phyloP scores from a whole-genome alignment of 257 asterid genomes.

The Primulina eburnea region DNA sequence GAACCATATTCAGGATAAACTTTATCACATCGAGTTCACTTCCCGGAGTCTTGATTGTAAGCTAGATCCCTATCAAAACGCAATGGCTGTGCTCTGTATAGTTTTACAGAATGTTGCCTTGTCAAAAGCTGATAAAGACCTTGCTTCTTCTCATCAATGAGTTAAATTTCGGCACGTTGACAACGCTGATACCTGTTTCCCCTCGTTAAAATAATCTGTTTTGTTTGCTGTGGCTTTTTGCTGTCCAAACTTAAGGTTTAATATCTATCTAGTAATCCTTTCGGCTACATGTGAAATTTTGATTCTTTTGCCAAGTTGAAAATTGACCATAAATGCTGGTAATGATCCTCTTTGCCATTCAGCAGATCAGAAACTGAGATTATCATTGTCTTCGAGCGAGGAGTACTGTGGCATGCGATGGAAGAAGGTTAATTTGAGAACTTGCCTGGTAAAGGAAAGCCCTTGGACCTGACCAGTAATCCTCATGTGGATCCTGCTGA shows the following conservation, averaged over 20 bases:
- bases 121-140: background rate
- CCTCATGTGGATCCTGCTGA: conserved; percentile 90
- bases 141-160: background rate
- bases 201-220: background rate
- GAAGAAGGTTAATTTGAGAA: conserved; percentile 92
- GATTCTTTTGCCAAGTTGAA: background rate
- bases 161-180: no score
- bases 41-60: background rate
- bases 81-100: background rate
- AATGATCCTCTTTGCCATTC: conserved; percentile 19
- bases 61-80: background rate
- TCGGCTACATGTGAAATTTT: background rate
- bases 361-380: conserved; percentile 89
- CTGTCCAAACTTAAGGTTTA: background rate
- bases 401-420: conserved; percentile 89
- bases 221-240: background rate
- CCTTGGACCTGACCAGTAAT: conserved; percentile 65
- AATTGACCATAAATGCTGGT: conserved; percentile 10
- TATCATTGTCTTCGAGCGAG: conserved; percentile 68
- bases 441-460: conserved; percentile 85
- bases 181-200: background rate
- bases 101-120: background rate
- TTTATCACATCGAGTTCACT: background rate
- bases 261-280: no score
- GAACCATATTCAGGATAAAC: background rate